Conservation (phyloP, 2,329 filamentous ascomycete species). For the Exserohilum rostratum region DNA sequence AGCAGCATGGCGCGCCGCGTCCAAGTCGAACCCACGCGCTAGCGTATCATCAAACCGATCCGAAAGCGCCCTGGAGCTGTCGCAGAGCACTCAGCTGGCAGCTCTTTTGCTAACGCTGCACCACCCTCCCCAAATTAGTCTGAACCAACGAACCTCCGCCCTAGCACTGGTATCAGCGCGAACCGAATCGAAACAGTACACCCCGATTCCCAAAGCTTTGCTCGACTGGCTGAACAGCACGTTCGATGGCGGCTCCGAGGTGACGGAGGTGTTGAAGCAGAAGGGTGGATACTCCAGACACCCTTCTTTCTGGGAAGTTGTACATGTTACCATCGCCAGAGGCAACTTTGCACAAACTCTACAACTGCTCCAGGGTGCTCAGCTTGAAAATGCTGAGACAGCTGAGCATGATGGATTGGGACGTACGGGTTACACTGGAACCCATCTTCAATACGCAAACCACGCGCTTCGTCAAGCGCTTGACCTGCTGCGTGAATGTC, state of each 20-base stretch:
- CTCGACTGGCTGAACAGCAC: conserved; percentile 81
- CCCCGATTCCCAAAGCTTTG: conserved; percentile 74
- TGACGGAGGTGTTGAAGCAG: conserved; percentile 67
- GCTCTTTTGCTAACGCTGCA: conserved; percentile 80
- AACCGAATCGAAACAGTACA: conserved; percentile 31
- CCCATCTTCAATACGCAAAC: conserved; percentile 78
- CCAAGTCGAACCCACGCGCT: conserved; percentile 17
- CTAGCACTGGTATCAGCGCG: conserved; percentile 35
- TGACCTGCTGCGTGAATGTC: conserved; percentile 74
- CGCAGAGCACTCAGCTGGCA: conserved; percentile 80
- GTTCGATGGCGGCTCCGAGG: conserved; percentile 72
- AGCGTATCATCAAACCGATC: conserved; percentile 25
- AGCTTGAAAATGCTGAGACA: conserved; percentile 76
- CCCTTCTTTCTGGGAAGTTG: conserved; percentile 80
- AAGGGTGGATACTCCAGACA: conserved; percentile 78
- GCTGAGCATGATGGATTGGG: conserved; percentile 67
- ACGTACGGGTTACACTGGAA: conserved; percentile 72
- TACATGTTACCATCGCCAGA: conserved; percentile 73
- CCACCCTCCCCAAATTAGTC: conserved; percentile 54
- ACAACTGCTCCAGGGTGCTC: conserved; percentile 73
- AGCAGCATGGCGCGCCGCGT: conserved; percentile 60
- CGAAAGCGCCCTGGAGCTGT: conserved; percentile 64
- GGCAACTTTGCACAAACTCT: conserved; percentile 73
- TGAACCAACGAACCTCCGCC: conserved; percentile 30
- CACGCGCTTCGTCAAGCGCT: conserved; percentile 72